Base-by-base conservation (phyloP, 1,139 yeast genomes). In the Hansenula anomala region DNA sequence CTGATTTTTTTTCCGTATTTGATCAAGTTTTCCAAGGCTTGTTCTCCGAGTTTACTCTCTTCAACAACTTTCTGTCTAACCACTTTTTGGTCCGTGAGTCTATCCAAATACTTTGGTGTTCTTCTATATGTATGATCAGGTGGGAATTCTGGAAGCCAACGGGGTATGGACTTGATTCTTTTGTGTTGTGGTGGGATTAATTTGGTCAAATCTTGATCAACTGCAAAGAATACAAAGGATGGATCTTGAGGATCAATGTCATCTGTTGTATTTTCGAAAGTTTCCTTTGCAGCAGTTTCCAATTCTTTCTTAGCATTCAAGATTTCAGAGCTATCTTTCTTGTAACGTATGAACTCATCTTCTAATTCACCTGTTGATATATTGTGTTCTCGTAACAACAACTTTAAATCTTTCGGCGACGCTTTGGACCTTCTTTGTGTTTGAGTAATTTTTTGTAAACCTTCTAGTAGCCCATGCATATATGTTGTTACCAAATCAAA, bases 101-200 rank as follows among this genome's bases (percentile, higher is more conserved):
- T 68, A 24, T 76, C 67, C 46, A 78, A 71, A 56, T 69, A 87
- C 44, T 73, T 71, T 0, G 95, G 83, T 0, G 96, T 85, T 38
- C 78, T 73, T 59, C 78, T 80, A 56, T 83, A 90, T 0, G 97
- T 90, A 60, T 89, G 94, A 53, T 87, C 96, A 0, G 97, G 96
- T 2, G 97, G 97, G 28, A 89, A 69, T 18, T 78, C 80, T 0
- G 97, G 97, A 53, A 90, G 65, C 78, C 88, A 88, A 5, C 64
- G 53, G 0, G 95, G 95, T 5, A 86, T 71, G 48, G 79, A 77
- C 3, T 58, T 54, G n/a, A 78, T 79, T 30, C 68, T 61, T 17
- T 61, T 54, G 23, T 72, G 65, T 13, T 70, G 66, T 15, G 80
- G 69, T 0, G 92, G 85, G 8, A 80, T 72, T 29, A 79, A 63